Conservation (phyloP, 73 alveolate genomes). For the Symbiodinium natans region DNA sequence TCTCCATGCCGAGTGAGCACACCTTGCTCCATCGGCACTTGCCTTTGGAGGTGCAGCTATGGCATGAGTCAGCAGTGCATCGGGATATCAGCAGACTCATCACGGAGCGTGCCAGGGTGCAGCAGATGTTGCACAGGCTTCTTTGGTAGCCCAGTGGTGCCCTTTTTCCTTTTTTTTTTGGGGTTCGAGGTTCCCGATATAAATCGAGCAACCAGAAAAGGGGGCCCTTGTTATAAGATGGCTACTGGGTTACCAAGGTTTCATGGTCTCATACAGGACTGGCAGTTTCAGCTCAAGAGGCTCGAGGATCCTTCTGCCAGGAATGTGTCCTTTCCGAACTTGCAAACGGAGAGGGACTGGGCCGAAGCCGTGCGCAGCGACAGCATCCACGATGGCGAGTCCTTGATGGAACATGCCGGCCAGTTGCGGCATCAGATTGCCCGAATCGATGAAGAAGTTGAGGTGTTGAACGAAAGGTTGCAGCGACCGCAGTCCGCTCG, state of each 20-base stretch:
- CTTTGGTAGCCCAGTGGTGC: too few relatives aligned
- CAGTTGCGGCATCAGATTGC: slow-evolving; percentile 51
- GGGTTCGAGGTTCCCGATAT: background rate
- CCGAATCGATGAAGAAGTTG: slow-evolving; percentile 44
- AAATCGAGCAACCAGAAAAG: too few relatives aligned
- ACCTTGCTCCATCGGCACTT: slow-evolving; percentile 62
- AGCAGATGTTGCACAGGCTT: slow-evolving; percentile 82
- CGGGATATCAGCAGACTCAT: slow-evolving; percentile 70
- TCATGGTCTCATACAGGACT: slow-evolving; percentile 30
- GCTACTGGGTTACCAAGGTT: too few relatives aligned
- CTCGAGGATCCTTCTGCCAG: slow-evolving; percentile 61
- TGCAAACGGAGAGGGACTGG: slow-evolving; percentile 72
- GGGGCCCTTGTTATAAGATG: too few relatives aligned
- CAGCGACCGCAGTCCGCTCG: slow-evolving; percentile 86
- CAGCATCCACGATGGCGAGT: slow-evolving; percentile 63
- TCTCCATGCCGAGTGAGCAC: slow-evolving; percentile 83
- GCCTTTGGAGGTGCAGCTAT: slow-evolving; percentile 82
- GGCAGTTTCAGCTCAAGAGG: slow-evolving; percentile 68
- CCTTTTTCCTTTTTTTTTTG: background rate
- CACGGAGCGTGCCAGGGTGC: slow-evolving; percentile 40
- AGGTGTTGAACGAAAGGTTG: slow-evolving; percentile 75
- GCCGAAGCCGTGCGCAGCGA: slow-evolving; percentile 77
- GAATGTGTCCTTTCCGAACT: slow-evolving; percentile 72
- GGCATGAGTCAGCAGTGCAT: slow-evolving; percentile 89
- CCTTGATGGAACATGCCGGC: slow-evolving; percentile 46